Conservation (phyloP, 2,329 filamentous ascomycete genomes). For the Colletotrichum filicis region DNA sequence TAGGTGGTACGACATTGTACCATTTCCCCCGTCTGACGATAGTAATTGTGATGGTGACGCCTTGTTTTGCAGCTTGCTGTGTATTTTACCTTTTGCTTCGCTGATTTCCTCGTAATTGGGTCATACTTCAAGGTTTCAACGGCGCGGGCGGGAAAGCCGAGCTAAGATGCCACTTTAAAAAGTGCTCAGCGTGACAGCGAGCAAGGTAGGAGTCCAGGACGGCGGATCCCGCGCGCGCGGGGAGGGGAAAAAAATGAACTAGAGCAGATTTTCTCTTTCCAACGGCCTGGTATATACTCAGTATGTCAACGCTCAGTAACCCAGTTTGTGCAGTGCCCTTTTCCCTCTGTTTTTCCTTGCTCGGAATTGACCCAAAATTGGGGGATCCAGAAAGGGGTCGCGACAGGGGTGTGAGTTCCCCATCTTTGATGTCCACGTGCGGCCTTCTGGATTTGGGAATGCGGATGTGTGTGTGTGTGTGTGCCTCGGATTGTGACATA, state of each 20-base stretch:
- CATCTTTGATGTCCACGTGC: conserved; percentile 23
- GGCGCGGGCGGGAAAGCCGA: not conserved
- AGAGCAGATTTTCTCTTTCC: conserved; percentile 20
- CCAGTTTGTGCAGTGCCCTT: not conserved
- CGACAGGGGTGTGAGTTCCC: conserved; percentile 10
- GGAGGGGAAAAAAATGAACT: not conserved
- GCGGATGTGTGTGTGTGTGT: not conserved
- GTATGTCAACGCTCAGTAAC: not conserved
- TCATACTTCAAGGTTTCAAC: not conserved
- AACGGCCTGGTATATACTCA: not conserved
- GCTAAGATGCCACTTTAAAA: not conserved
- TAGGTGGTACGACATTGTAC: not conserved
- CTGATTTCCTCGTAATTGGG: not conserved
- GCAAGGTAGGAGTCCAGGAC: not conserved
- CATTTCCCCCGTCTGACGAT: not conserved
- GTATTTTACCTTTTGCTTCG: not conserved
- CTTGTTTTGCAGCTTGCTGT: not conserved
- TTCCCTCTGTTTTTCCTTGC: not conserved
- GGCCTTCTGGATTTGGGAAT: conserved; percentile 11
- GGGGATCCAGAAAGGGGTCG: conserved; percentile 23
- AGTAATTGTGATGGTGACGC: not conserved
- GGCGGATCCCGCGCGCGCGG: not conserved
- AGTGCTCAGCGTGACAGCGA: not conserved
- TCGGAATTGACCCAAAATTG: conserved; percentile 20
- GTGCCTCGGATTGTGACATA: conserved; percentile 14